Evolutionary conservation across 345 rosid genomes (phyloP).

Genomic region (Camelina sativa): DNA sequence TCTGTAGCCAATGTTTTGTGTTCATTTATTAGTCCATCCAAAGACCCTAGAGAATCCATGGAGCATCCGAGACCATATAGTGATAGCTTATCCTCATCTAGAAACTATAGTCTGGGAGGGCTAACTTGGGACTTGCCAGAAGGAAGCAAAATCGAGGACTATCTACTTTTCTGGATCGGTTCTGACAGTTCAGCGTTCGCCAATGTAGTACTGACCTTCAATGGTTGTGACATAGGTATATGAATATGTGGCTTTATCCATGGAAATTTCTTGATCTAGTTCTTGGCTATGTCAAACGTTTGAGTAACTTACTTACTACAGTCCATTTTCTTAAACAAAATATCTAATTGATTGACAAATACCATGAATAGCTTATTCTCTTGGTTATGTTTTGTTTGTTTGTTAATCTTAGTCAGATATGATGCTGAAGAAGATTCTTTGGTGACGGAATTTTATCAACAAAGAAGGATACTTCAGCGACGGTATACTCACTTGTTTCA

Average conservation of each 20-base stretch:
- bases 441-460: constrained; percentile 78
- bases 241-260: constrained; percentile 27
- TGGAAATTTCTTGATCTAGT: constrained; percentile 12
- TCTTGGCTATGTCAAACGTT: not conserved
- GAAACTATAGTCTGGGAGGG: constrained; percentile 66
- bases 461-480: constrained; percentile 31
- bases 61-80: constrained; percentile 40
- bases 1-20: constrained; percentile 64
- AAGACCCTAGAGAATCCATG: constrained; percentile 43
- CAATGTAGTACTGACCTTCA: constrained; percentile 80
- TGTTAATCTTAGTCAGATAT: constrained; percentile 78
- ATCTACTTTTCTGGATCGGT: constrained; percentile 79
- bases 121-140: constrained; percentile 70
- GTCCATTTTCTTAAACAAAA: not conserved
- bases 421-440: constrained; percentile 66
- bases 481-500: not conserved
- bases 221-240: constrained; percentile 80
- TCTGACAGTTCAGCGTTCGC: constrained; percentile 78
- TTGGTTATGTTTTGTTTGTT: constrained; percentile 39
- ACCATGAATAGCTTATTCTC: constrained; percentile 7
- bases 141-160: constrained; percentile 70
- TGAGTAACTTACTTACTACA: not conserved
- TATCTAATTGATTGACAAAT: not conserved
- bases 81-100: constrained; percentile 39
- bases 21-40: constrained; percentile 57